Base-by-base conservation (phyloP, 2,329 filamentous ascomycete genomes). In the Kalmusia sp. region DNA sequence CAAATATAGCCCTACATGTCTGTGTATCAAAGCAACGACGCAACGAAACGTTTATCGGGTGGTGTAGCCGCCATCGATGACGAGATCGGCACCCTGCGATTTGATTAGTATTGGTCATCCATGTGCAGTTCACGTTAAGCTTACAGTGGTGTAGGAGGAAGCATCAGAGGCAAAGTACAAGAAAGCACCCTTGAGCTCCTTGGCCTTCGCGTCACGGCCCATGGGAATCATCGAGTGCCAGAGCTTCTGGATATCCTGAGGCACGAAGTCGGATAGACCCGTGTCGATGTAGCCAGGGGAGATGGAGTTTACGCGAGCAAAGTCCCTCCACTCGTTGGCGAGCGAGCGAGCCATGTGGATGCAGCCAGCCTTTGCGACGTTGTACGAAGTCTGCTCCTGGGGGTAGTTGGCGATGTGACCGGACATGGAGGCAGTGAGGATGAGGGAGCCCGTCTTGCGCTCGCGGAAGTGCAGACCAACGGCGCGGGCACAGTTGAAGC, bases 401-500 rank as follows among this genome's bases (percentile, higher is more conserved):
- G 86, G 90, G 80, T 87, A 92, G 84, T 93, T 93, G 82, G 92
- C 90, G 60, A 93, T 86, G 77, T 86, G 85, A 61, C 90, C 91
- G 44, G 88, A 91, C 90, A 93, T 89, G 63, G 81, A 84, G n/a
- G 86, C 80, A 33, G 87, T 89, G 72, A 88, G 85, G 74, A 89
- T 79, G 70, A 89, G 82, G 56, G 81, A 84, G 44, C 87, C 87
- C 40, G 79, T 86, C 63, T 84, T 84, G 57, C 83, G 82, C 76
- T 87, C 77, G 75, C 86, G 86, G 82, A 88, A 88, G 76, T 95
- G 89, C 50, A 87, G 83, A 28, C 92, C 93, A n/a, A 91, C 90
- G 17, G 91, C 91, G 79, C 93, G 91, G 22, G 92, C 91, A 58
- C 91, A 96, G 81, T 90, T 93, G 76, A 89, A 92, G 33, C 88